Base-by-base conservation (phyloP, 2,329 filamentous ascomycete genomes). In the Sporothrix humicola region DNA sequence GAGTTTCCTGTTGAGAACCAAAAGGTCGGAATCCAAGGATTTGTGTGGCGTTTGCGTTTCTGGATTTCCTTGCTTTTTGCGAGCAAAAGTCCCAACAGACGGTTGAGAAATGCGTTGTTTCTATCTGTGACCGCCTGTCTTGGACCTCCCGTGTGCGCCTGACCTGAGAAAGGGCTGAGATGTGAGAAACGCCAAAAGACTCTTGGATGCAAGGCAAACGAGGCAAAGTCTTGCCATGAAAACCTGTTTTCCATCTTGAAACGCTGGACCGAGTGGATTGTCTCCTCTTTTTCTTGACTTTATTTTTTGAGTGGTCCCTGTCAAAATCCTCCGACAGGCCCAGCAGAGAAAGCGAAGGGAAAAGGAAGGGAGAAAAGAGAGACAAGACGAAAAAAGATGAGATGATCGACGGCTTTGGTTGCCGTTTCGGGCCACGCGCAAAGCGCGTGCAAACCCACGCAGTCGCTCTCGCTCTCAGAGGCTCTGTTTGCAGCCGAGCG, bases 221-320 rank as follows among this genome's bases (percentile, higher is more conserved):
- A 37, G 31, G 31, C 31, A 37, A 37, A 37, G 31, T 37, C 31
- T 37, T 37, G 31, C 5, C 10, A 17, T 6, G 26, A 70, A 70
- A 70, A 70, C 68, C 68, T 70, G 68, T 58, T 70, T 70, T 70
- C 37, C 50, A 58, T 58, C 68, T 52, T 68, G 65, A 68, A 68
- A 68, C 65, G 65, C 46, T 52, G 46, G 48, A 23, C 65, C 48
- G 20, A 7, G 5, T 52, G 48, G 65, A n/a, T 15, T 15, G 44
- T n/a, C 65, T 68, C 65, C 65, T 68, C 63, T 68, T 52, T 68
- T 68, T 68, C 13, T 50, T 52, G 44, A 23, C 50, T 69, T 69
- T 50, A 12, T 31, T 20, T 37, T 37, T 37, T 37, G 31, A 37
- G 31, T 37, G 31, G 31, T 69, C 46, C 46, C 37, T 65, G 37